Base-by-base conservation (phyloP, 192 early-diverging fungal genomes). In the Coemansia sp. region DNA sequence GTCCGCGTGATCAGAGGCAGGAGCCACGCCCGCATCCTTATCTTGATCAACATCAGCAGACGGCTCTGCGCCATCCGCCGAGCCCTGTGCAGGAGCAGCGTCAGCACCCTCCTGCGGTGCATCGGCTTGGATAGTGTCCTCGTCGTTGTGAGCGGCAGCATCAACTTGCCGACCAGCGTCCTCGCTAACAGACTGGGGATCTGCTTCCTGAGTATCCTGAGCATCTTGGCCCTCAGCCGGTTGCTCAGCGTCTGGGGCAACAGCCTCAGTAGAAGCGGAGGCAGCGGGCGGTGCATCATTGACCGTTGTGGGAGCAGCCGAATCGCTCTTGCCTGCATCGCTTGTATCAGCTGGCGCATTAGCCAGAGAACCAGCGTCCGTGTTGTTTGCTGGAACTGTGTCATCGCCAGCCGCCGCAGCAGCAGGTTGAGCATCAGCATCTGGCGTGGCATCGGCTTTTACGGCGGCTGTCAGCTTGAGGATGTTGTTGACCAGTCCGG, bases 401-500 rank as follows among this genome's bases (percentile, higher is more conserved):
- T 25, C 49, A 14, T 52, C 22, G 13, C 49, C 22, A 52, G 49
- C 49, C 9, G 49, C 55, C 25, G 55, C 33, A 33, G 34, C 34
- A 22, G 17, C 63, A 29, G 33, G 38, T 32, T 49, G 17, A 15
- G 29, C 0, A 40, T 40, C 38, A 34, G 38, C 54, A 54, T 59
- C 49, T n/a, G 41, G 9, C 22, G 32, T 11, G 6, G 23, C 40
- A 57, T 43, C 63, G 38, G 25, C 53, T 38, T 49, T 52, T 41
- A 9, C 62, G 17, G 17, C 9, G 25, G 17, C 4, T 4, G 34
- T 34, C 55, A 57, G 32, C 15, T 25, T 58, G 56, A 72, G 60
- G 9, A 70, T 67, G 50, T 73, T 79, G 58, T 79, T 79, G 34
- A 59, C 64, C 32, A 79, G 62, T 7, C 71, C 76, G 9, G 63